Evolutionary conservation across 306 rosid species (phyloP).

Genomic region (Medicago truncatula): MtrunA17r5.0-ANR NC_053047.1:11397001-11397500

Average conservation of each 20-base stretch:
- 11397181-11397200: slow-evolving; percentile 81
- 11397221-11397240: slow-evolving; percentile 64
- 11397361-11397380: slow-evolving; percentile 28
- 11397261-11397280: neutral
- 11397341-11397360: slow-evolving; percentile 50
- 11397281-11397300: slow-evolving; percentile 10
- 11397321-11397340: slow-evolving; percentile 51
- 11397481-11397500: neutral
- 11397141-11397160: slow-evolving; percentile 39
- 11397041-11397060: slow-evolving; percentile 73
- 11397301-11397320: slow-evolving; percentile 67
- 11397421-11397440: neutral
- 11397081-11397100: slow-evolving; percentile 6
- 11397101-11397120: slow-evolving; percentile 28
- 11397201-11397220: slow-evolving; percentile 80
- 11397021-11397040: slow-evolving; percentile 77
- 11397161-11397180: slow-evolving; percentile 88
- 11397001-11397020: slow-evolving; percentile 95
- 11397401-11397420: neutral
- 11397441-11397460: neutral
- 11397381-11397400: slow-evolving; percentile 12
- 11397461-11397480: neutral
- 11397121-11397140: slow-evolving; percentile 10
- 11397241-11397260: slow-evolving; percentile 58
- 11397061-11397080: slow-evolving; percentile 77